Percentiles rank a stretch among this genome's conserved stretches.
phyloP scores from a whole-genome alignment of 495 filamentous ascomycete genomes.

The Aspergillus steynii region DNA sequence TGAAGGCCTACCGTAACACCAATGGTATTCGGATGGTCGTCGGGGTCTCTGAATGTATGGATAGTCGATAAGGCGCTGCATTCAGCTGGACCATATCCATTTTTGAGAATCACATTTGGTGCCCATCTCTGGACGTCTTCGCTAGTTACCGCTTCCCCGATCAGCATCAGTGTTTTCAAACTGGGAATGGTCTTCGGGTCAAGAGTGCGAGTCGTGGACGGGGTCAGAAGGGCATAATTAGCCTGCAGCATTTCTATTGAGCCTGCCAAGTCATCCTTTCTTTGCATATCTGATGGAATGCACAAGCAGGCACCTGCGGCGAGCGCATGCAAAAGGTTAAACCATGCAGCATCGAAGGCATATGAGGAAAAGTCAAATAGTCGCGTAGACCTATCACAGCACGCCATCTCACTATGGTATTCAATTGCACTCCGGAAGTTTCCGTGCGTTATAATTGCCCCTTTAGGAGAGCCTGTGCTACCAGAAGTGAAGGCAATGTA shows the following conservation, averaged over 20 bases:
- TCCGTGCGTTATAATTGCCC: constrained; percentile 34
- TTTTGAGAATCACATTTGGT: constrained; percentile 4
- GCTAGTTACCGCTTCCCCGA: constrained; percentile 41
- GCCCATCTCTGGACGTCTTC: constrained; percentile 1
- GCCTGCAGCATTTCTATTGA: constrained; percentile 25
- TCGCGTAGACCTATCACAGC: constrained; percentile 16
- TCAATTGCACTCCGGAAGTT: constrained; percentile 6
- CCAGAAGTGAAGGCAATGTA: constrained; percentile 42
- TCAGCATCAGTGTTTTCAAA: constrained; percentile 31
- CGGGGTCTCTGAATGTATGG: constrained; percentile 7
- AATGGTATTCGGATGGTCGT: constrained; percentile 1
- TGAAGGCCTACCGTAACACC: constrained; percentile 19
- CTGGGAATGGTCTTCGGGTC: constrained; percentile 29
- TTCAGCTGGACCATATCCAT: constrained; percentile 23
- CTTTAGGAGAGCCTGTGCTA: constrained; percentile 43
- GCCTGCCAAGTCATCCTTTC: constrained; percentile 27
- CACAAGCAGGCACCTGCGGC: constrained; percentile 55
- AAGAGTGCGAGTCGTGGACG: constrained; percentile 20
- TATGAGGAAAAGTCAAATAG: constrained; percentile 60
- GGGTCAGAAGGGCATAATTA: constrained; percentile 27
- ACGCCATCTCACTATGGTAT: constrained; percentile 8
- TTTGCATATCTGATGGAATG: constrained; percentile 47
- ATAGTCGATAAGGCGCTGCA: constrained; percentile 12
- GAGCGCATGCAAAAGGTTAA: constrained; percentile 58
- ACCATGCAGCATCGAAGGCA: constrained; percentile 57